Evolutionary conservation across 352 stramenopile genomes (phyloP), one percentile per base, ranked within the genome.

Genomic region (Thalassiosira livingstoniorum): DNA sequence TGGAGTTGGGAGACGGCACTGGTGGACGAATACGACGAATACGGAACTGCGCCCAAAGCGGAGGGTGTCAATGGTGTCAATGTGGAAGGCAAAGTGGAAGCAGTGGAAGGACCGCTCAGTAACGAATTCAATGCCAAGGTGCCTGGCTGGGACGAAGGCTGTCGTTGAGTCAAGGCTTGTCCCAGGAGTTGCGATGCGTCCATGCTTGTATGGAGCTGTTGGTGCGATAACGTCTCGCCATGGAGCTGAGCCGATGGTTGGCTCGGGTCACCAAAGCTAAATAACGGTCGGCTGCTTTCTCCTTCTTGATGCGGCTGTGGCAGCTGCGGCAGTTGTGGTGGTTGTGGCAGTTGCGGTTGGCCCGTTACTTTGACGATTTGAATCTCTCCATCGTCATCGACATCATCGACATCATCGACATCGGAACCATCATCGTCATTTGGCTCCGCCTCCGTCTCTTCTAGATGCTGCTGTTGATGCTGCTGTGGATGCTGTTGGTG

Each of bases 381-480:
- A n/a, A n/a, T n/a, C n/a, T n/a, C n/a, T n/a, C n/a, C n/a, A n/a
- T n/a, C n/a, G n/a, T n/a, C n/a, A n/a, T n/a, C n/a, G n/a, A n/a
- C n/a, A n/a, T n/a, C n/a, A n/a, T n/a, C n/a, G n/a, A n/a, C n/a
- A n/a, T n/a, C n/a, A n/a, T n/a, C n/a, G n/a, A n/a, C n/a, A n/a
- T n/a, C n/a, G n/a, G n/a, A n/a, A n/a, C n/a, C n/a, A n/a, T n/a
- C n/a, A n/a, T n/a, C n/a, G n/a, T n/a, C n/a, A n/a, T n/a, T n/a
- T n/a, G n/a, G n/a, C n/a, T n/a, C n/a, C n/a, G n/a, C n/a, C n/a
- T n/a, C n/a, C n/a, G n/a, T n/a, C n/a, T n/a, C n/a, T n/a, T n/a
- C 5, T 5, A 58, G 47, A 7, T 58, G 47, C n/a, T 57, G 62
- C 29, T 34, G 62, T 47, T 53, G 62, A 18, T 54, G 61, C 61